phyloP scores from a whole-genome alignment of 805 yeast genomes.

The Kregervanrija fluxuum region DNA sequence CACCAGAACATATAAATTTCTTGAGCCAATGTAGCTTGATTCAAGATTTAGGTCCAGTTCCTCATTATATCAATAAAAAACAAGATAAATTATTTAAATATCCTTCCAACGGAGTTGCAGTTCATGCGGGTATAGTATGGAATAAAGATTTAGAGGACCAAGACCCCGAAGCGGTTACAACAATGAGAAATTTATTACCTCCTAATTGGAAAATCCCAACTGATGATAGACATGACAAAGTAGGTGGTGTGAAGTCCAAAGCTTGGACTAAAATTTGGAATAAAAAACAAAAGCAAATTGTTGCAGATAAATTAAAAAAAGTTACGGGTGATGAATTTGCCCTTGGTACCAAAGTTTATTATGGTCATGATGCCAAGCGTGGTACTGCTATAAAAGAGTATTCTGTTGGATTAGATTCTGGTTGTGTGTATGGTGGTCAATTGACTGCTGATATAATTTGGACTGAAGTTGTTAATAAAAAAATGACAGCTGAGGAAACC shows the following conservation, averaged over 20 bases:
- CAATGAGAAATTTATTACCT: conserved; percentile 61
- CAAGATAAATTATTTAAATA: conserved; percentile 16
- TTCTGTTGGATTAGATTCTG: conserved; percentile 76
- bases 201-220: conserved; percentile 57
- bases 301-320: conserved; percentile 5
- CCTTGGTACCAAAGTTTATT: conserved; percentile 44
- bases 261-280: conserved; percentile 30
- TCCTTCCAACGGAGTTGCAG: conserved; percentile 47
- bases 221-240: conserved; percentile 30
- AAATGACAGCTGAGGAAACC: conserved; percentile 4
- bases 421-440: conserved; percentile 70
- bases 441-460: conserved; percentile 57
- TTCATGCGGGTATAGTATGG: conserved; percentile 81
- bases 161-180: conserved; percentile 54
- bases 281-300: conserved; percentile 13
- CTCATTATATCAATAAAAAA: conserved; percentile 30
- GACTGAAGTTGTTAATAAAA: conserved; percentile 20
- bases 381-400: conserved; percentile 62
- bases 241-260: conserved; percentile 22
- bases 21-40: conserved; percentile 60
- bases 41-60: conserved; percentile 52
- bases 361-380: conserved; percentile 84
- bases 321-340: conserved; percentile 10
- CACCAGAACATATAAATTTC: conserved; percentile 54
- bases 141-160: conserved; percentile 46